Conservation (phyloP, 768 basidiomycete genomes). For the Lactarius hengduanensis region DNA sequence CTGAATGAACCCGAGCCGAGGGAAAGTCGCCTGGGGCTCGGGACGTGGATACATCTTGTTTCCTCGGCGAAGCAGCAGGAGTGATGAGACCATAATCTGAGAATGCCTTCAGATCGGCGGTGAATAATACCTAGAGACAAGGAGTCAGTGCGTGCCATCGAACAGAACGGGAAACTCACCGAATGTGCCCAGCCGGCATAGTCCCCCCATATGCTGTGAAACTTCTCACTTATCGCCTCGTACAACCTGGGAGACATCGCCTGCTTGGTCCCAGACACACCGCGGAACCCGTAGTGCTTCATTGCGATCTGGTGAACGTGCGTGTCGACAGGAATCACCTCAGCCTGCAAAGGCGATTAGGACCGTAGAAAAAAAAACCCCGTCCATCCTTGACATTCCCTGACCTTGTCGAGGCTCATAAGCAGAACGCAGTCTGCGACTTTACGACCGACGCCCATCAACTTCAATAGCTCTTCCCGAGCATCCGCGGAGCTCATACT, state of each 20-base stretch:
- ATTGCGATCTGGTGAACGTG: constrained; percentile 89
- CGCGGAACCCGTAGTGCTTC: constrained; percentile 71
- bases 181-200: constrained; percentile 92
- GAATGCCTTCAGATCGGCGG: constrained; percentile 70
- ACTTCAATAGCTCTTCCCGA: constrained; percentile 70
- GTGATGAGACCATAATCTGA: constrained; percentile 52
- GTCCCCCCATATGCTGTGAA: constrained; percentile 71
- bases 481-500: constrained; percentile 52
- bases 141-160: background rate
- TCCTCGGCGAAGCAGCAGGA: constrained; percentile 24
- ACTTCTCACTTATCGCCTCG: constrained; percentile 60
- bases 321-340: constrained; percentile 93
- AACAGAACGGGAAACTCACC: constrained; percentile 38
- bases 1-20: background rate
- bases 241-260: constrained; percentile 78
- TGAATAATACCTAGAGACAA: constrained; percentile 64
- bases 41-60: constrained; percentile 5
- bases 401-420: constrained; percentile 90
- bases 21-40: constrained; percentile 33
- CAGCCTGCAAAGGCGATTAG: constrained; percentile 46
- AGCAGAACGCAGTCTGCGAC: constrained; percentile 94
- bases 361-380: background rate
- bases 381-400: background rate
- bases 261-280: constrained; percentile 46
- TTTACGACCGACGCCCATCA: constrained; percentile 92